Percentiles rank a stretch among this genome's conserved stretches.
These are phyloP conservation scores for Quercus suber DNA, from an alignment of 306 rosid species.

Conservation along the genomic window DNA sequence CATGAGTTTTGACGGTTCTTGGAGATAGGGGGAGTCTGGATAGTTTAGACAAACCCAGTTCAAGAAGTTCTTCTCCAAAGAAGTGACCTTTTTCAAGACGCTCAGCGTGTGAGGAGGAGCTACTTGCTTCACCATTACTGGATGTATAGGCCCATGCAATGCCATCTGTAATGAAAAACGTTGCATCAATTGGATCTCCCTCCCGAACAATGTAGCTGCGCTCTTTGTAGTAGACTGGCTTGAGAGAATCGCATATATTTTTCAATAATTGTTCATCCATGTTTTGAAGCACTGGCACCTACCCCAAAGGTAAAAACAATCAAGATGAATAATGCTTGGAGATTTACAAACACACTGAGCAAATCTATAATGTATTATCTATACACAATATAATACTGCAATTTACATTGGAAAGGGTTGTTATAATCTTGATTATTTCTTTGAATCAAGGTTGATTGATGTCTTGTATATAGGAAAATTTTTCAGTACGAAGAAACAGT, in stretches of 20 bases:
- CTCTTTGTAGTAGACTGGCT: not conserved
- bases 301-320: not conserved
- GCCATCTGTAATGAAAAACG: not conserved
- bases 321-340: not conserved
- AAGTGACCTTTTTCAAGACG: not conserved
- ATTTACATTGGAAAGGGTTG: too few relatives aligned
- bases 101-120: not conserved
- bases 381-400: too few relatives aligned
- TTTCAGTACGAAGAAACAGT: fast-evolving
- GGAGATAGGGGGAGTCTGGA: not conserved
- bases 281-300: not conserved
- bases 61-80: constrained; percentile 22
- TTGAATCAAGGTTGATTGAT: too few relatives aligned
- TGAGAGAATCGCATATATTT: not conserved
- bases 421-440: too few relatives aligned
- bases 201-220: not conserved
- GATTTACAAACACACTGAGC: too few relatives aligned
- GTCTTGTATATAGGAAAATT: too few relatives aligned
- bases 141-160: not conserved
- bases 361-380: too few relatives aligned
- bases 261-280: not conserved
- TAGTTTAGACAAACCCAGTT: not conserved
- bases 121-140: not conserved
- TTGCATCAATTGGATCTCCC: not conserved
- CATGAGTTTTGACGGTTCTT: not conserved